Base-by-base conservation (phyloP, 805 yeast species). In the Cyberlindnera sargentensis region DNA sequence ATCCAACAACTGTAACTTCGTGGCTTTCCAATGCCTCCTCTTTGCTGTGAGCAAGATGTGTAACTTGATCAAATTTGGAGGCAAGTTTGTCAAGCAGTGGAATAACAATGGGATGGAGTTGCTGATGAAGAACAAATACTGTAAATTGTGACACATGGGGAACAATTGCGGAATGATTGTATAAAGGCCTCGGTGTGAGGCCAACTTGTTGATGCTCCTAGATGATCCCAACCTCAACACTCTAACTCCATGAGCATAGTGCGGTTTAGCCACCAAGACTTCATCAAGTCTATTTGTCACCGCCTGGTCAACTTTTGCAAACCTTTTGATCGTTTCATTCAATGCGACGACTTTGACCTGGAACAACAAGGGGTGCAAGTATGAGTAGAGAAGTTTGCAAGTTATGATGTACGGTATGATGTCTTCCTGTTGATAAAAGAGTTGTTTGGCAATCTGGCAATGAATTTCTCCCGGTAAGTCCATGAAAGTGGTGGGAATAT, bases 391-490 rank as follows among this genome's bases (percentile, higher is more conserved):
- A n/a, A 7, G 23, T 24, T 24, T 31, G 25, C 41, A 38, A 8
- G 41, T 31, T n/a, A 24, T 10, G 4, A 29, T 15, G n/a, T 38
- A 38, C 26, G 55, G 54, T 2, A 36, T 6, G 25, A 55, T 45
- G 11, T 50, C 27, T n/a, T 32, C 15, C 4, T 41, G 35, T 4
- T 15, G 23, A 8, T 8, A 24, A 32, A 42, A 51, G 5, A 48
- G n/a, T 2, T 25, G 11, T n/a, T 30, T 40, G 23, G 50, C 28
- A n/a, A 55, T 48, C 5, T 33, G 31, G 9, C 35, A 31, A 6
- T 51, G 40, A 11, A 53, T 36, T 29, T 55, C 56, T 24, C 32
- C 24, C 8, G 58, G 58, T 5, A 55, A 47, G 10, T 39, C 41
- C 5, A 47, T 31, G 4, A 53, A 28, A 28, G 30, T 7, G 6